These are phyloP conservation scores for Flaveria linearis DNA, from an alignment of 129 eudicot genomes.

Conservation along the genomic window DNA sequence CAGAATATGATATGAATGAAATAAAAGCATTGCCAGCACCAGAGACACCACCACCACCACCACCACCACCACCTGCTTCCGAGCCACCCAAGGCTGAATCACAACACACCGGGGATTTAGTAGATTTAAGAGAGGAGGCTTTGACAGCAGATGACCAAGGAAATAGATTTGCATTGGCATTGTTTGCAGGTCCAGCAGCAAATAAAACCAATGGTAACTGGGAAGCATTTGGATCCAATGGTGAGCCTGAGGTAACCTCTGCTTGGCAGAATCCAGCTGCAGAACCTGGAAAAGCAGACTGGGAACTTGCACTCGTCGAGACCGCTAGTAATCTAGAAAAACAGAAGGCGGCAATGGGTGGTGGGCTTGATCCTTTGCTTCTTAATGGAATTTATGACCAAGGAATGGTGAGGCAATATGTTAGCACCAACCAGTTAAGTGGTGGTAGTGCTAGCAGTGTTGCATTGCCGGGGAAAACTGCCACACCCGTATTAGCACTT, in stretches of 20 bases:
- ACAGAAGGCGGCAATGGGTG: conserved; percentile 73
- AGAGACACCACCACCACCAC: conserved; percentile 54
- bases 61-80: conserved; percentile 38
- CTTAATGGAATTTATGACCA: conserved; percentile 85
- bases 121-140: conserved; percentile 59
- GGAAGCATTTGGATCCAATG: conserved; percentile 65
- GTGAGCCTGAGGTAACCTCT: conserved; percentile 63
- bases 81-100: conserved; percentile 50
- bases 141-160: conserved; percentile 80
- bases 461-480: conserved; percentile 55
- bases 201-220: conserved; percentile 55
- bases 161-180: conserved; percentile 66
- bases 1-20: conserved; percentile 69
- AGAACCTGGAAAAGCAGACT: conserved; percentile 78
- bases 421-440: conserved; percentile 47
- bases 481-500: conserved; percentile 63
- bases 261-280: conserved; percentile 96
- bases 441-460: conserved; percentile 93
- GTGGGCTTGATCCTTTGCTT: conserved; percentile 79
- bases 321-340: conserved; percentile 63
- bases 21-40: conserved; percentile 81
- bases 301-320: conserved; percentile 92
- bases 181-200: conserved; percentile 67
- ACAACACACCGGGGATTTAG: conserved; percentile 51
- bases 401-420: conserved; percentile 81